A percentile compares a stretch with the other conserved stretches of the same genome.
phyloP scores from a whole-genome alignment of 2,329 filamentous ascomycete genomes.

The Geosmithia flava region DNA sequence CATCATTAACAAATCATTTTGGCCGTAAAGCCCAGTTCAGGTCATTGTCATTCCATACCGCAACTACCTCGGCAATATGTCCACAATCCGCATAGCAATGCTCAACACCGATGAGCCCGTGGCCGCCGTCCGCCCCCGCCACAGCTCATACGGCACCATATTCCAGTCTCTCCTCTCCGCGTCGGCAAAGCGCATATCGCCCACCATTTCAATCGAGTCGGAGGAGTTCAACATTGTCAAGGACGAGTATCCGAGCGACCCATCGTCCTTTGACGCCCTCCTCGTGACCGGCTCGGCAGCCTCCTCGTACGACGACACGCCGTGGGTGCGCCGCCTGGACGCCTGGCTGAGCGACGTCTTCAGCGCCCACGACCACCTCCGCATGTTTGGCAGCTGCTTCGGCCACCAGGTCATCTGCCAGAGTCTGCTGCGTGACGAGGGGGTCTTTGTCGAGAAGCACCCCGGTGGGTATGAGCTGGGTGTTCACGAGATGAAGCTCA shows the following conservation, averaged over 20 bases:
- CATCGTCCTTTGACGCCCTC: conserved; percentile 19
- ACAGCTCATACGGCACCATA: conserved; percentile 7
- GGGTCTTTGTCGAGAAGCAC: conserved; percentile 12
- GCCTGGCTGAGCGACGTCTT: conserved; percentile 14
- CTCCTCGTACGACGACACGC: conserved; percentile 15
- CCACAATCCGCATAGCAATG: conserved; percentile 9
- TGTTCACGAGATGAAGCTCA: conserved; percentile 13
- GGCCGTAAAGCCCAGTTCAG: no score
- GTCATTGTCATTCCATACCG: no score
- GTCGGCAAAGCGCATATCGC: conserved; percentile 6
- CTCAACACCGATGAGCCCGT: conserved; percentile 10
- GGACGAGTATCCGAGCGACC: conserved; percentile 17
- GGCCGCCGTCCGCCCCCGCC: conserved; percentile 5
- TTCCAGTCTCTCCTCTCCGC: conserved; percentile 8
- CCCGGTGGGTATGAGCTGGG: conserved; percentile 17
- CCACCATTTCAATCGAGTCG: conserved; percentile 7
- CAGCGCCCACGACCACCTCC: conserved; percentile 11
- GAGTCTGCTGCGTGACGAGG: conserved; percentile 17
- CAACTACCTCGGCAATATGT: background rate
- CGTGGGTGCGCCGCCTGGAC: conserved; percentile 10
- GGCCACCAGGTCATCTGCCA: conserved; percentile 27
- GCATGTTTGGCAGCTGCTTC: conserved; percentile 29
- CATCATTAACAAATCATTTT: no score
- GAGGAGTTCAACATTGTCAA: conserved; percentile 20
- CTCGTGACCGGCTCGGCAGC: conserved; percentile 23